These are phyloP conservation scores for Microbotryum scabiosae DNA, from an alignment of 1,284 basidiomycete genomes.

Conservation along the genomic window DNA sequence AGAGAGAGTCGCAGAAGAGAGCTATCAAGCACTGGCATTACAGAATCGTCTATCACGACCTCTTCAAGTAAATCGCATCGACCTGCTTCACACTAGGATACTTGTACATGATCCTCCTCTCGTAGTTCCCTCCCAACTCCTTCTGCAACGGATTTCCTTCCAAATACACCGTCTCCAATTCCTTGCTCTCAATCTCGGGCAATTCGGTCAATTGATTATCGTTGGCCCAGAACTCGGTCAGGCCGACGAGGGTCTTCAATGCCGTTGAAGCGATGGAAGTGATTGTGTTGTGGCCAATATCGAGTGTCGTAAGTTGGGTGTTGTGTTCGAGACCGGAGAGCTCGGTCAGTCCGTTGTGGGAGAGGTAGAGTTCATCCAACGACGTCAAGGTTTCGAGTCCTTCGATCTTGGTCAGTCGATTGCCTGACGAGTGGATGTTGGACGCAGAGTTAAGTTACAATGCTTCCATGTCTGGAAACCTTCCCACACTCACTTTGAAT, in stretches of 20 bases:
- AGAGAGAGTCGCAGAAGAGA: too few species aligned
- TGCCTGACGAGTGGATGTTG: constrained; percentile 15
- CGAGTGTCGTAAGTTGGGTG: constrained; percentile 69
- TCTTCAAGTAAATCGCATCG: constrained; percentile 72
- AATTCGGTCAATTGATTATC: constrained; percentile 72
- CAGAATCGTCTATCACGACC: neutral
- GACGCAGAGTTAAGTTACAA: neutral
- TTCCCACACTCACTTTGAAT: constrained; percentile 30
- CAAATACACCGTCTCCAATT: constrained; percentile 80
- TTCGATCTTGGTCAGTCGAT: constrained; percentile 34
- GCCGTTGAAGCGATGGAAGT: constrained; percentile 57
- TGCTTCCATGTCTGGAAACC: too few species aligned
- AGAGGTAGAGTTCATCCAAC: constrained; percentile 86
- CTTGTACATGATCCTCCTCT: constrained; percentile 79
- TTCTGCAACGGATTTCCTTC: constrained; percentile 89
- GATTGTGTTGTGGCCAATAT: constrained; percentile 80
- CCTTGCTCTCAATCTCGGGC: constrained; percentile 44
- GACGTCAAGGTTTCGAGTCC: constrained; percentile 34
- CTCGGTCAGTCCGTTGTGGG: constrained; percentile 79
- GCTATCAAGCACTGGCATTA: too few species aligned
- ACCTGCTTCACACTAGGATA: constrained; percentile 86
- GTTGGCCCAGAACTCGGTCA: constrained; percentile 96
- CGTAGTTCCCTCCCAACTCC: constrained; percentile 64
- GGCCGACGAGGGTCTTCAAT: constrained; percentile 59
- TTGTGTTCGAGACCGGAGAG: constrained; percentile 83